These are phyloP conservation scores for Phaeosphaeria sp. DNA, from an alignment of 2,329 filamentous ascomycete genomes.

Conservation along the genomic window DNA sequence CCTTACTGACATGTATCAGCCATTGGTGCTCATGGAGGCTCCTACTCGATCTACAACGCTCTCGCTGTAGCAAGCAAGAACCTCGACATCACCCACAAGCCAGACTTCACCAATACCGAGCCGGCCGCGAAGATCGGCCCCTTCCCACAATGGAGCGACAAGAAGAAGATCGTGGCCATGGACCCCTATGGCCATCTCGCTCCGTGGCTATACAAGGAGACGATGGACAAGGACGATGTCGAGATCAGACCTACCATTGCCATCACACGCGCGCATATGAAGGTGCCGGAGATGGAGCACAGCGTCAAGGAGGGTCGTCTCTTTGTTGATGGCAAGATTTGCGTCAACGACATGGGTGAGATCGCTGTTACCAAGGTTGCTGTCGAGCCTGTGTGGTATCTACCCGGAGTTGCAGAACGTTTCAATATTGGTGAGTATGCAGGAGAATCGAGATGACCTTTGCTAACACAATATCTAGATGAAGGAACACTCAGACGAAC, in stretches of 20 bases:
- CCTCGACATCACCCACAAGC: constrained; percentile 80
- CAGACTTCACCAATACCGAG: constrained; percentile 84
- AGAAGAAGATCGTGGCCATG: constrained; percentile 96
- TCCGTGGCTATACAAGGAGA: constrained; percentile 81
- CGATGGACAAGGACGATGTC: constrained; percentile 78
- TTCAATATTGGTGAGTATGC: constrained; percentile 78
- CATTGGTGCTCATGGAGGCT: constrained; percentile 80
- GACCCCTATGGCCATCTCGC: constrained; percentile 90
- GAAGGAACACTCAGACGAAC: constrained; percentile 86
- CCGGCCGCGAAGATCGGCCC: constrained; percentile 89
- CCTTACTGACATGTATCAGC: constrained; percentile 49
- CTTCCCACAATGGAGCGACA: constrained; percentile 87
- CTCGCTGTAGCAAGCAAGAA: constrained; percentile 92
- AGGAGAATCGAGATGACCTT: neutral
- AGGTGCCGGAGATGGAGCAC: constrained; percentile 90
- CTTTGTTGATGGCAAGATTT: constrained; percentile 84
- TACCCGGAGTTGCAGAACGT: constrained; percentile 75
- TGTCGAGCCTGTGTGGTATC: constrained; percentile 80
- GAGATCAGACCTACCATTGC: constrained; percentile 92
- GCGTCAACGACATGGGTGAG: constrained; percentile 84
- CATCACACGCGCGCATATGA: constrained; percentile 93
- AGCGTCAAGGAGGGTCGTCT: constrained; percentile 82
- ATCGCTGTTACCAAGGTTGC: constrained; percentile 95
- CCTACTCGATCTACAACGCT: constrained; percentile 95
- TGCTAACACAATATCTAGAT: constrained; percentile 57